Evolutionary conservation across 2,329 filamentous ascomycete genomes (phyloP), one percentile per base, ranked within the genome.

Genomic region (Cercospora brassicicola): DNA sequence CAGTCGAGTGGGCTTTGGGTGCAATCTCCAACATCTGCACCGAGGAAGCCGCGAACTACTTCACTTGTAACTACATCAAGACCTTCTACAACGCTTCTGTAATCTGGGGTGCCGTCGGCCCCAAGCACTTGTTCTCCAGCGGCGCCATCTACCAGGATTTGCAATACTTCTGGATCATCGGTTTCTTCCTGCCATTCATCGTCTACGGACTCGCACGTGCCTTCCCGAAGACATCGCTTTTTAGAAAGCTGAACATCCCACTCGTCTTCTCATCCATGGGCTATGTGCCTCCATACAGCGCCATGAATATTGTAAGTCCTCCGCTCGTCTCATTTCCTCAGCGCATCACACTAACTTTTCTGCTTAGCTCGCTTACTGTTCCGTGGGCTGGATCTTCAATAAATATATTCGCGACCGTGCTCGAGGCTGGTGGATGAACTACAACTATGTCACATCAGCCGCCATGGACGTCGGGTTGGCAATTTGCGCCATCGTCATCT

Each of bases 381-480:
- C 95, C 7, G 91, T 96, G 13, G 95, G 91, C 81, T 96, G 90
- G 79, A 73, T 92, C 53, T 96, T 96, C 84, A 96, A 96, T 78
- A 89, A 90, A 77, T 80, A 90, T 68, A 86, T 96, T 75, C 88
- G 89, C 76, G 87, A 87, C 36, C 84, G 89, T 30, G 89, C 87
- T 23, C 84, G 83, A 23, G 89, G 87, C 1, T 96, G 93, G 93
- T 68, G 66, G 66, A 64, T 68, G 63, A 94, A 96, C 79, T 96
- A 96, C 79, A 94, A 92, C 57, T 95, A 96, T 92, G 94, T 92
- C 4, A 83, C 95, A 60, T 92, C 90, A 67, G 93, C 93, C 0
- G 93, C 91, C 2, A 83, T 96, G 67, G 93, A 96, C 76, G 93
- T 91, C 0, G 92, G 92, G 0, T 82, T 96, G 18, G 93, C 93